Conservation (phyloP, 108 stramenopile genomes). For the Nannochloropsis salina region DNA sequence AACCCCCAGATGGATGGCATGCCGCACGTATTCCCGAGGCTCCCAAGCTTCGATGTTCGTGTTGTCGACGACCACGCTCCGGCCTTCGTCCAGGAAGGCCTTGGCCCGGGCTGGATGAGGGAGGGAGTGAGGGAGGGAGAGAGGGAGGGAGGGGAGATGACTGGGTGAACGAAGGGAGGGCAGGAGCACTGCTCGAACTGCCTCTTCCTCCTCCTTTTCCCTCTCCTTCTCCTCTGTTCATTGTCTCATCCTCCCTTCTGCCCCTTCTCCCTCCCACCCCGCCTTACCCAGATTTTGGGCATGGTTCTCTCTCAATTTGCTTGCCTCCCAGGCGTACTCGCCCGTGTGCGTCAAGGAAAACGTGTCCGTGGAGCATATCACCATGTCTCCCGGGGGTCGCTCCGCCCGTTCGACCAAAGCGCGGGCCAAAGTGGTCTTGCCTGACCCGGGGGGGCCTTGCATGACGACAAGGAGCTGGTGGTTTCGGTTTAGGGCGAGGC, state of each 20-base stretch:
- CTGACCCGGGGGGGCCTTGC: neutral
- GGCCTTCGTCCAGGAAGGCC: neutral
- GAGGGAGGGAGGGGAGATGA: neutral
- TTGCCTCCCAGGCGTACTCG: neutral
- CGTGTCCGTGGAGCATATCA: neutral
- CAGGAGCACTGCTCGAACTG: neutral
- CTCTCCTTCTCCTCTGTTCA: neutral
- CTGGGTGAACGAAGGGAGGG: neutral
- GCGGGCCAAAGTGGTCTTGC: neutral
- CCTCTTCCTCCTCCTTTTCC: neutral
- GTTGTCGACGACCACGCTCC: slow-evolving; percentile 7
- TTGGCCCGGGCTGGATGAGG: neutral
- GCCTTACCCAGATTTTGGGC: neutral
- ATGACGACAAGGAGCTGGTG: neutral
- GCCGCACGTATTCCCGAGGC: neutral
- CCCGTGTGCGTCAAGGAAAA: neutral
- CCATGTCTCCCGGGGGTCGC: neutral
- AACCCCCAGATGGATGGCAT: neutral
- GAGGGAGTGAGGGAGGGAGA: neutral
- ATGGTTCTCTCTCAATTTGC: neutral
- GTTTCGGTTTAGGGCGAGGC: neutral
- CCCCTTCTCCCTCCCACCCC: neutral
- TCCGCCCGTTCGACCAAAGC: neutral
- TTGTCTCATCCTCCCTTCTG: too few species aligned
- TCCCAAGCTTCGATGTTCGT: slow-evolving; percentile 7